Evolutionary conservation across 2,329 filamentous ascomycete species (phyloP).

Genomic region (Scedosporium dehoogii): DNA sequence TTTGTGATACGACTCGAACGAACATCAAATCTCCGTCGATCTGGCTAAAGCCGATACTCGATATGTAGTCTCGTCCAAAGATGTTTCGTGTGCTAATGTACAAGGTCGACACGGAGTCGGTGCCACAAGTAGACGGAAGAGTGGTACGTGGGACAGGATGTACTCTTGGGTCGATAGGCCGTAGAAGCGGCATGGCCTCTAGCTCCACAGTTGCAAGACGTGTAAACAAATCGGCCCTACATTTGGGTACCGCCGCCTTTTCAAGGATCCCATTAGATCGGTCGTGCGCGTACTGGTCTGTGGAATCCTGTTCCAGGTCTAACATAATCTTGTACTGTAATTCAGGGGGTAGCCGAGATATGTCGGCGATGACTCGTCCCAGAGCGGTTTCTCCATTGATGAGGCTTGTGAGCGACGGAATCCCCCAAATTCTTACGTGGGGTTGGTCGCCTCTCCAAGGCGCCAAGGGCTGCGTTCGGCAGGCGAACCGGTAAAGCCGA

Average conservation of each 20-base stretch:
- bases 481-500: background rate
- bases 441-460: background rate
- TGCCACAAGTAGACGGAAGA: too few species aligned
- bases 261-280: background rate
- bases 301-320: background rate
- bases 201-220: background rate
- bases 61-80: background rate
- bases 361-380: background rate
- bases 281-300: background rate
- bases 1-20: background rate
- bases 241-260: background rate
- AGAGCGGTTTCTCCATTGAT: background rate
- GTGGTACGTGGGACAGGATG: background rate
- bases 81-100: background rate
- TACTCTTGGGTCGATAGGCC: background rate
- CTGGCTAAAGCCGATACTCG: background rate
- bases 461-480: background rate
- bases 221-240: background rate
- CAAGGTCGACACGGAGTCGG: background rate
- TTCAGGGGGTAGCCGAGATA: background rate
- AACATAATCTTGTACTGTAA: background rate
- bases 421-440: background rate
- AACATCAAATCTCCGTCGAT: background rate
- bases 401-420: background rate
- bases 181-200: background rate